Conservation (phyloP, 495 filamentous ascomycete species). For the Hypoxylon cercidicola region DNA sequence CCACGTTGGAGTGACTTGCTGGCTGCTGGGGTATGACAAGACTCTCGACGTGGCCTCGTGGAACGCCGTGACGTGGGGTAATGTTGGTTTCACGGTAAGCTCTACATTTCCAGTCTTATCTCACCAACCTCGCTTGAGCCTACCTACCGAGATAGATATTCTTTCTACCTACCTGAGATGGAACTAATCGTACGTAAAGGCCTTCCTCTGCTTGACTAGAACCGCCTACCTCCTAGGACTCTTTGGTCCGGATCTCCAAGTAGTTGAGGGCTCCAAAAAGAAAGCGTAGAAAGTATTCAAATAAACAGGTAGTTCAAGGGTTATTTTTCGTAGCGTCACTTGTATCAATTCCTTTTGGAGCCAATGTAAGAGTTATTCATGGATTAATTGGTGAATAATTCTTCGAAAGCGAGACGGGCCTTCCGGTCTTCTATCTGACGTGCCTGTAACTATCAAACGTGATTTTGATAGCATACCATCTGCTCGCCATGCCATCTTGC, state of each 20-base stretch:
- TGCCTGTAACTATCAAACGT: too few relatives aligned
- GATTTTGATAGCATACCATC: too few relatives aligned
- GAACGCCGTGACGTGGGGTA: constrained; percentile 79
- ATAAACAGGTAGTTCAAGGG: too few relatives aligned
- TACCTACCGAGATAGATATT: not conserved
- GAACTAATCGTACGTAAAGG: constrained; percentile 32
- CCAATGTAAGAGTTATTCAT: too few relatives aligned
- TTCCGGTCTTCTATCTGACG: too few relatives aligned
- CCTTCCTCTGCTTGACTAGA: constrained; percentile 66
- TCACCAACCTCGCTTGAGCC: not conserved
- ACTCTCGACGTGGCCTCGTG: constrained; percentile 66
- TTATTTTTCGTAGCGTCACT: too few relatives aligned
- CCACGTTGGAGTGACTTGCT: constrained; percentile 71
- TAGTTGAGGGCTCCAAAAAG: constrained; percentile 27
- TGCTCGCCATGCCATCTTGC: too few relatives aligned
- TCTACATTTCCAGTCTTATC: not conserved
- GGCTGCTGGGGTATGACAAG: constrained; percentile 64
- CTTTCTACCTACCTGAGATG: not conserved
- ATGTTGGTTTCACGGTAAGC: constrained; percentile 71
- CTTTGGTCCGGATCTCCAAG: constrained; percentile 60
- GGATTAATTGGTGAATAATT: not conserved
- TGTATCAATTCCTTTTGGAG: too few relatives aligned
- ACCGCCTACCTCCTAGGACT: constrained; percentile 65
- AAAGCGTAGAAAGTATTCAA: constrained; percentile 7
- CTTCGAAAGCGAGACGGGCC: too few relatives aligned